phyloP scores from a whole-genome alignment of 768 basidiomycete genomes.

The Amanita molliuscula region DNA sequence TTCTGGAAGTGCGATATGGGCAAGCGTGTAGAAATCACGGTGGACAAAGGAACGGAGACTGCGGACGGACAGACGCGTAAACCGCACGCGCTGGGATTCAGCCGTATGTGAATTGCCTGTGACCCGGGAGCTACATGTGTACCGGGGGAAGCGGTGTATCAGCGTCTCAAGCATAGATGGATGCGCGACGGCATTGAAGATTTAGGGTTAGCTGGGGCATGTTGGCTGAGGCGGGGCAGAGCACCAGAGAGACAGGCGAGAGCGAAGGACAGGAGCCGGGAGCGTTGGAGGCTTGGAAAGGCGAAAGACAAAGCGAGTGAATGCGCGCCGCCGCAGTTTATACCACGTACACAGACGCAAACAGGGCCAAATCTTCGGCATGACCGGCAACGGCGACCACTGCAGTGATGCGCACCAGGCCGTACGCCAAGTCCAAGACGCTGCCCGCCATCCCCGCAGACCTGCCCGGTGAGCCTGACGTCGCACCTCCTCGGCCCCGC shows the following conservation, averaged over 20 bases:
- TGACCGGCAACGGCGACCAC: too few species aligned
- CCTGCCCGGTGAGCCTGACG: neutral
- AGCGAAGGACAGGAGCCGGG: slow-evolving; percentile 27
- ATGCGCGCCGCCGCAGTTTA: slow-evolving; percentile 4
- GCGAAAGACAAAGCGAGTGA: slow-evolving; percentile 12
- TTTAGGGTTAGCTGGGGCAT: slow-evolving; percentile 57
- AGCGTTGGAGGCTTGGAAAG: slow-evolving; percentile 35
- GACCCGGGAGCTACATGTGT: slow-evolving; percentile 10
- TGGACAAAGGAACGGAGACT: slow-evolving; percentile 14
- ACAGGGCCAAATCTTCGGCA: slow-evolving; percentile 8
- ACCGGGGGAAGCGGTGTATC: slow-evolving; percentile 12
- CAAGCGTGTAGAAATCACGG: slow-evolving; percentile 26
- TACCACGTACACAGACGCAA: slow-evolving; percentile 17
- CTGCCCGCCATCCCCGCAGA: neutral
- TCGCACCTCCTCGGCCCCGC: neutral
- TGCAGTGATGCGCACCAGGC: neutral
- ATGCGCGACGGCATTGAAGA: slow-evolving; percentile 22
- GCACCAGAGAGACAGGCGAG: slow-evolving; percentile 18
- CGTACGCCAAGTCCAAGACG: slow-evolving; percentile 2
- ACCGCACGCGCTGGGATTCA: slow-evolving; percentile 1
- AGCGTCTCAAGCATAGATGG: slow-evolving; percentile 19
- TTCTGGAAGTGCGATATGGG: slow-evolving; percentile 45
- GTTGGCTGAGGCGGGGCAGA: slow-evolving; percentile 37
- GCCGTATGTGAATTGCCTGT: neutral
- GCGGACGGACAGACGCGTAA: neutral